Conservation (phyloP, 805 yeast genomes). For the Hanseniaspora lindneri region DNA sequence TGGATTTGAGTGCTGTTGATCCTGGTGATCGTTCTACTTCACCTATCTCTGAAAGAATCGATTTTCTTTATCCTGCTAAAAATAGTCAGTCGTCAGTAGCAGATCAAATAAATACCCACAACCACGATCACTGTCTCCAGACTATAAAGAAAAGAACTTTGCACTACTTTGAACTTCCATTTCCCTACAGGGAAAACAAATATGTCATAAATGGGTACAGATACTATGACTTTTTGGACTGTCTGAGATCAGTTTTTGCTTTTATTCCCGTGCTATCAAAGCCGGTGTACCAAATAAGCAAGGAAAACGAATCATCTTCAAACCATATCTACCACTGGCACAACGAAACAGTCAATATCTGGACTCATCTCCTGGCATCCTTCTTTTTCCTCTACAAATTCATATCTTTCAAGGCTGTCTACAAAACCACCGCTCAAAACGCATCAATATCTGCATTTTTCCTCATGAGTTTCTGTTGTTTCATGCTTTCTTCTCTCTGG, state of each 20-base stretch:
- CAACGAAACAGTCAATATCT: slow-evolving; percentile 83
- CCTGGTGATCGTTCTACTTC: background rate
- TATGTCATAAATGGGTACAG: slow-evolving; percentile 77
- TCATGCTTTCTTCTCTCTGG: slow-evolving; percentile 73
- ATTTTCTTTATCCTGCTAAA: background rate
- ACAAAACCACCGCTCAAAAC: slow-evolving; percentile 38
- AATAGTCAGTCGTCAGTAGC: background rate
- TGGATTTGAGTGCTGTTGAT: background rate
- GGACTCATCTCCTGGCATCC: slow-evolving; percentile 80
- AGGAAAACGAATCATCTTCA: no score
- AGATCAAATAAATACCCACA: slow-evolving; percentile 30
- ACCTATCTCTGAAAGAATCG: slow-evolving; percentile 7
- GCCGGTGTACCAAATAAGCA: background rate
- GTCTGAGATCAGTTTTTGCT: slow-evolving; percentile 46
- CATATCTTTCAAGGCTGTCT: slow-evolving; percentile 32
- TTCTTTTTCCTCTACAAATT: slow-evolving; percentile 45
- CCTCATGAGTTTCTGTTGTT: slow-evolving; percentile 61
- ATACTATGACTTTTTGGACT: slow-evolving; percentile 46
- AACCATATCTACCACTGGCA: slow-evolving; percentile 38
- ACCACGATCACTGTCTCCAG: slow-evolving; percentile 37
- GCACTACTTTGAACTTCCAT: slow-evolving; percentile 78
- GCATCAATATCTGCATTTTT: slow-evolving; percentile 35
- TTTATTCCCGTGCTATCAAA: slow-evolving; percentile 32
- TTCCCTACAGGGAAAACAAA: slow-evolving; percentile 87
- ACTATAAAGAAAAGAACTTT: slow-evolving; percentile 40